These are phyloP conservation scores for Corinectria fuckeliana DNA, from an alignment of 2,329 filamentous ascomycete genomes.

Conservation along the genomic window DNA sequence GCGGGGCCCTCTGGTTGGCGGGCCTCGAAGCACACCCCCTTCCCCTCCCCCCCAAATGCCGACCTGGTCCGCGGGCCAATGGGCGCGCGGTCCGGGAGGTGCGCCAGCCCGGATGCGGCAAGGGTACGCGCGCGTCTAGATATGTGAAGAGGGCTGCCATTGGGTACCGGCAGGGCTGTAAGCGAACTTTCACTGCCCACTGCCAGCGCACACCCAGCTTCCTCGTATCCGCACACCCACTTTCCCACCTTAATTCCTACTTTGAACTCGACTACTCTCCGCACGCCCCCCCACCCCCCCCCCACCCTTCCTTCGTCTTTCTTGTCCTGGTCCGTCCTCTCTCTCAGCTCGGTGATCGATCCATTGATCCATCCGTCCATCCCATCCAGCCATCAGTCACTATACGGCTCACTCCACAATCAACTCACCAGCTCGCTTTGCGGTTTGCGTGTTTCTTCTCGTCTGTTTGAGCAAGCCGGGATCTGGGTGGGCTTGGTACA, in stretches of 20 bases:
- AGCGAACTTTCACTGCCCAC: constrained; percentile 37
- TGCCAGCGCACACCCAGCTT: constrained; percentile 39
- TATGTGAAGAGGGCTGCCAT: constrained; percentile 30
- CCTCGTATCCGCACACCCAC: constrained; percentile 20
- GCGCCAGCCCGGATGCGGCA: constrained; percentile 25
- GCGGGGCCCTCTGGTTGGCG: constrained; percentile 29
- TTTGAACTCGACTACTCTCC: constrained; percentile 14
- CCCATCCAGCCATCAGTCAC: not conserved
- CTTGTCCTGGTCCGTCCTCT: not conserved
- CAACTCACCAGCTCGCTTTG: not conserved
- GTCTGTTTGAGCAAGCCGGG: not conserved
- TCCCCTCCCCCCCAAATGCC: constrained; percentile 18
- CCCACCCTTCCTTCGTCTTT: not conserved
- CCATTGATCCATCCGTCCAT: constrained; percentile 11
- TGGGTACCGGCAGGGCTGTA: constrained; percentile 41
- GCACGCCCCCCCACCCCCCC: constrained; percentile 17
- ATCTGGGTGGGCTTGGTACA: not conserved
- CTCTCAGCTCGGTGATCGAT: not conserved
- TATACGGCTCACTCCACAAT: not conserved
- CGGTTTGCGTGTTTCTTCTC: not conserved
- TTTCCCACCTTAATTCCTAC: constrained; percentile 14
- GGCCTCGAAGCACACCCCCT: constrained; percentile 14
- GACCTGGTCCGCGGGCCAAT: constrained; percentile 30
- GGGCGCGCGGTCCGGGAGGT: constrained; percentile 32
- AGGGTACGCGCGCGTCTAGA: constrained; percentile 42